Conservation (phyloP, 495 filamentous ascomycete genomes). For the Ascodesmis nigricans region DNA sequence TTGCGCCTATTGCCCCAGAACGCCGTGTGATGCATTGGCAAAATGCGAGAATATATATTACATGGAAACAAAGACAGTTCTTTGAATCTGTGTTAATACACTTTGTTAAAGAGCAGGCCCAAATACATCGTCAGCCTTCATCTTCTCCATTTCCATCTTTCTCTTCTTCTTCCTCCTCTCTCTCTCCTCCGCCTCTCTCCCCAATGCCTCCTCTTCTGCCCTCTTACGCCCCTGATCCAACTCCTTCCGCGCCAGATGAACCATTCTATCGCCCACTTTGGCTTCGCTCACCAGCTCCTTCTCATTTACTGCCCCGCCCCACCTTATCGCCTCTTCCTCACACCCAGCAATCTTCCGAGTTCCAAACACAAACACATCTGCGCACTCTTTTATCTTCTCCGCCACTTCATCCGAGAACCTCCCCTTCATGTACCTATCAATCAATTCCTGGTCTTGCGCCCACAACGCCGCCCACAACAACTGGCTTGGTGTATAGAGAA, state of each 20-base stretch:
- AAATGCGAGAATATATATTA: no score
- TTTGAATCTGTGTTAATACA: no score
- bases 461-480: conserved; percentile 68
- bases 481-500: conserved; percentile 85
- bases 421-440: conserved; percentile 45
- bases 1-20: no score
- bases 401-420: conserved; percentile 39
- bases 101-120: no score
- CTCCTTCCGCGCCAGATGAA: conserved; percentile 44
- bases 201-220: conserved; percentile 37
- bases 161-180: conserved; percentile 26
- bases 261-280: conserved; percentile 19
- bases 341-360: conserved; percentile 4
- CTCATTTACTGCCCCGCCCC: conserved; percentile 17
- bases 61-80: no score
- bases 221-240: conserved; percentile 61
- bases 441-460: conserved; percentile 49
- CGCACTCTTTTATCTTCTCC: conserved; percentile 23
- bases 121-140: neutral
- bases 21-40: no score
- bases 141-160: conserved; percentile 23
- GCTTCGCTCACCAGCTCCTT: neutral
- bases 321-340: conserved; percentile 23
- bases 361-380: conserved; percentile 4
- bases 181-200: conserved; percentile 31